Base-by-base conservation (phyloP, 2,329 filamentous ascomycete species). In the Penicillium sp. region DNA sequence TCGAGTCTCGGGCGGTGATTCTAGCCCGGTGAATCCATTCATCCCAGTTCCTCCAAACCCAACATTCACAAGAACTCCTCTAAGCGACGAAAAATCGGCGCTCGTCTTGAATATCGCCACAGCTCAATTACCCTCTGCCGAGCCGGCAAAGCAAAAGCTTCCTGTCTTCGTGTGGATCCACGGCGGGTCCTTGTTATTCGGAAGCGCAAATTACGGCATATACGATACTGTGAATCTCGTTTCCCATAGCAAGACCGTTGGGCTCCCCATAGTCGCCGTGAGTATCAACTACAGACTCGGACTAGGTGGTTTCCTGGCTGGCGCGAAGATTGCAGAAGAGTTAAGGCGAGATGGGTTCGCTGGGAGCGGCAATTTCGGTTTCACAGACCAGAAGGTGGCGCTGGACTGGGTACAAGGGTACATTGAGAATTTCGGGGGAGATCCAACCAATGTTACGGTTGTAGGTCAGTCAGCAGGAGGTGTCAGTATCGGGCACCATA, bases 251-350 rank as follows among this genome's bases (percentile, higher is more conserved):
- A 24, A 55, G 16, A 11, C 44, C 9, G 50, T 57, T 21, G 39
- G 45, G n/a, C 24, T n/a, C 0, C 58, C 58, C 3, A 46, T 60
- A 19, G 26, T 57, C 3, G 24, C 50, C 5, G 58, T 60, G 7
- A 55, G 33, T 22, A 55, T 60, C 48, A 60, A 60, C 27, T 60
- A 57, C 27, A 44, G 58, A 31, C 55, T 60, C 3, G 55, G 58
- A 13, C 52, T 57, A 7, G 55, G 55, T 7, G 54, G 58, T 0
- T 60, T 60, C 13, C 58, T 60, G 5, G 58, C 58, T 1, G 39
- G 55, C n/a, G 41, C 44, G 8, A 54, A 57, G 22, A 57, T 60
- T 5, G 52, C 27, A 19, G 39, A 45, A 19, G 58, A 60, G 9
- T 29, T 60, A 4, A 48, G 49, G 22, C 10, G 29, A 22, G 55